These are phyloP conservation scores for Asterionellopsis glacialis DNA, from an alignment of 108 stramenopile species.

Conservation along the genomic window DNA sequence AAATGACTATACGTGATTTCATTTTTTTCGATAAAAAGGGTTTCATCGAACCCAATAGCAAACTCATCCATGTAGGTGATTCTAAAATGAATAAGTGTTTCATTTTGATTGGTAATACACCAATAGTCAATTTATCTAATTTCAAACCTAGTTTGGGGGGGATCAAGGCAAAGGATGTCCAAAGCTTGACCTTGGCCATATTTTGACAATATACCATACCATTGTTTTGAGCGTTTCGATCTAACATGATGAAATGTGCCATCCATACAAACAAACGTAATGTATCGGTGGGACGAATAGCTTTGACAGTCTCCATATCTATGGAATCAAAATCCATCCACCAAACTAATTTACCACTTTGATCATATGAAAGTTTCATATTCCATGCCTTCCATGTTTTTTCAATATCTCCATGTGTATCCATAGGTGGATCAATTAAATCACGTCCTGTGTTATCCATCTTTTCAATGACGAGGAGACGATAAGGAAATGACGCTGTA, in stretches of 20 bases:
- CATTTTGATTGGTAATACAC: conserved; percentile 44
- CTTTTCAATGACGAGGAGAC: too few species aligned
- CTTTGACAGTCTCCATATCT: conserved; percentile 27
- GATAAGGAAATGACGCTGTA: too few species aligned
- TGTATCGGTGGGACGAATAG: conserved; percentile 28
- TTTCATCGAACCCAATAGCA: conserved; percentile 7
- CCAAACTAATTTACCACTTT: conserved; percentile 48
- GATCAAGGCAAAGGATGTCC: conserved; percentile 39
- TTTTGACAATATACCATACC: conserved; percentile 37
- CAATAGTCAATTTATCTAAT: conserved; percentile 42
- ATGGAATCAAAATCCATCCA: conserved; percentile 56
- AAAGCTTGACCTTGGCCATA: conserved; percentile 36
- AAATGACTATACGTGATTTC: conserved; percentile 15
- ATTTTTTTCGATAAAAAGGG: conserved; percentile 34
- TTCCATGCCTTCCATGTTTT: conserved; percentile 26
- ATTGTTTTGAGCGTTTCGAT: conserved; percentile 28
- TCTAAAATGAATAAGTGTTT: conserved; percentile 14
- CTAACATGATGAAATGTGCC: conserved; percentile 34
- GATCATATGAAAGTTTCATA: conserved; percentile 37
- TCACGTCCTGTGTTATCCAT: conserved; percentile 54
- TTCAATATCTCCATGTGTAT: conserved; percentile 31
- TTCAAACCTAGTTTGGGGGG: conserved; percentile 34
- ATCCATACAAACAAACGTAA: conserved; percentile 44
- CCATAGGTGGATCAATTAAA: conserved; percentile 34
- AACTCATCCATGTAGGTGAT: conserved; percentile 3